Base-by-base conservation (phyloP, 2,329 filamentous ascomycete species). In the Fusarium sp. region DNA sequence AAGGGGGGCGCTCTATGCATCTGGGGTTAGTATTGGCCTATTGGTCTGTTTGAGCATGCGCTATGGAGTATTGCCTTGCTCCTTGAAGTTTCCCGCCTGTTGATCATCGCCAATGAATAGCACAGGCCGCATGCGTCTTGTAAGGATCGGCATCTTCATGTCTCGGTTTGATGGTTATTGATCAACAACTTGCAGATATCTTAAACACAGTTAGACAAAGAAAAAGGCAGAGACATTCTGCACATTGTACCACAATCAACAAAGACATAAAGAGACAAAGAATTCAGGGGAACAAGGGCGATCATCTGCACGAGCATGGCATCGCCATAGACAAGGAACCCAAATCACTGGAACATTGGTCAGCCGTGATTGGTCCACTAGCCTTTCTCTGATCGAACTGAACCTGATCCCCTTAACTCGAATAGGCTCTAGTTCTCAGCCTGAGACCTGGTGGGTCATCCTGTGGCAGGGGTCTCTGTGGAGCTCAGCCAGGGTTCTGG, bases 361-460 rank as follows among this genome's bases (percentile, higher is more conserved):
- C 44, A 39, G 26, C 7, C 22, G 7, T 59, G 55, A 72, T 74
- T 74, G 71, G 72, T 52, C 12, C 42, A 69, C 35, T 49, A 38
- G 41, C 38, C 48, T 35, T 54, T 56, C 63, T 58, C 45, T 59
- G 51, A 70, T 58, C 38, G 61, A 44, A 59, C 47, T 44, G 33
- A 31, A 51, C 58, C 35, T 64, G 59, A 47, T 49, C 49, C 10
- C 15, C 58, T 63, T 67, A 44, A 17, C 66, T 54, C 14, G 14
- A 63, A 66, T 33, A 39, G 49, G 61, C 26, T 41, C 56, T 74
- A 76, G 75, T 35, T 42, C n/a, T 54, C 59, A 69, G 72, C 63
- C 65, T 77, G 75, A 74, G 70, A 74, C 75, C 52, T 20, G 63
- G 69, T 66, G 75, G 72, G 51, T 64, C 63, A 20, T 45, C 44